A percentile compares a stretch with the other conserved stretches of the same genome.
Evolutionary conservation across 257 asterid genomes (phyloP).

Genomic region (Mentha longifolia): DNA sequence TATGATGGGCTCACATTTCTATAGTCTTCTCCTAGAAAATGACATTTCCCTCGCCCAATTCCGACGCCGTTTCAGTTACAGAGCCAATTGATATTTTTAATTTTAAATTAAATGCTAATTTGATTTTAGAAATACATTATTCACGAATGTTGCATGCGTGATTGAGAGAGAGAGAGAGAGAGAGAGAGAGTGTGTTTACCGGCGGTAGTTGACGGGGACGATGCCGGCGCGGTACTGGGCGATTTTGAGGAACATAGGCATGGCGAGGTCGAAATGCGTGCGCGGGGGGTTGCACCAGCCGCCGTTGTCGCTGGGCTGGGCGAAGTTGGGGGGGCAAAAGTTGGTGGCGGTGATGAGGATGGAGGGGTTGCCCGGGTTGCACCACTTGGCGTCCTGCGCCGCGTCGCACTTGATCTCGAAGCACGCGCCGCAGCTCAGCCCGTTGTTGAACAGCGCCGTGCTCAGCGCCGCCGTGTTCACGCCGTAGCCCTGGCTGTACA

Average conservation of each 20-base stretch:
- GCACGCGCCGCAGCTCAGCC: constrained; percentile 82
- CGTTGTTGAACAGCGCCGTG: constrained; percentile 76
- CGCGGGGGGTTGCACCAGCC: constrained; percentile 96
- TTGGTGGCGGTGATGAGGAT: constrained; percentile 76
- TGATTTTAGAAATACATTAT: background rate
- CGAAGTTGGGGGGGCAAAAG: constrained; percentile 79
- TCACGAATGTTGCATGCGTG: background rate
- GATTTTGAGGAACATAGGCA: constrained; percentile 83
- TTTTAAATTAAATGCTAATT: no score
- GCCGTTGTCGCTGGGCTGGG: constrained; percentile 70
- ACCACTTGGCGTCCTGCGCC: constrained; percentile 51
- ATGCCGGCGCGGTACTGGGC: constrained; percentile 78
- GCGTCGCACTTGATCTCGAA: constrained; percentile 72
- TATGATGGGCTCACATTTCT: background rate
- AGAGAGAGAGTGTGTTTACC: constrained; percentile 39
- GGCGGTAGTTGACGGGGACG: constrained; percentile 75
- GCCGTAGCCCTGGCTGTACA: constrained; percentile 89
- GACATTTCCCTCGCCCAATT: background rate
- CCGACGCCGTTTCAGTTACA: background rate
- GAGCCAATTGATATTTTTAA: no score
- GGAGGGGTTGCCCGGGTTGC: constrained; percentile 71
- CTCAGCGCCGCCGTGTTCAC: constrained; percentile 78
- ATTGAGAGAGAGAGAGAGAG: background rate
- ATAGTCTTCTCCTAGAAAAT: background rate
- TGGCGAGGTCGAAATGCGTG: constrained; percentile 77